phyloP scores from a whole-genome alignment of 768 basidiomycete genomes.

The Russula dissimulans region DNA sequence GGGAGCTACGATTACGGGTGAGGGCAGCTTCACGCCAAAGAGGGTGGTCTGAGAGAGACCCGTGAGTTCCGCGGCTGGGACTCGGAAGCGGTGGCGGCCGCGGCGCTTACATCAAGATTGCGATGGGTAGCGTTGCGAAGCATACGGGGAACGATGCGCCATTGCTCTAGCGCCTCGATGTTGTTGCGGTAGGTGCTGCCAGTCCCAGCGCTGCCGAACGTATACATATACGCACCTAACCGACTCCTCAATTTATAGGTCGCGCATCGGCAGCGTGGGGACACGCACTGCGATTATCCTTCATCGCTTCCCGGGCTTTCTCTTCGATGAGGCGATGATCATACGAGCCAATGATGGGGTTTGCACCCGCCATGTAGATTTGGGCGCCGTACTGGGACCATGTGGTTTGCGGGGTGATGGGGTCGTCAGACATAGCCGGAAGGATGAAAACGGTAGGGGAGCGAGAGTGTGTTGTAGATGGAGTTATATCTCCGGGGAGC shows the following conservation, averaged over 20 bases:
- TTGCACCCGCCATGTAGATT: background rate
- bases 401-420: background rate
- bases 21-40: slow-evolving; percentile 54
- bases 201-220: slow-evolving; percentile 68
- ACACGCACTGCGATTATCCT: slow-evolving; percentile 43
- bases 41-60: slow-evolving; percentile 45
- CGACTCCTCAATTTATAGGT: background rate
- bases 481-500: too few relatives aligned
- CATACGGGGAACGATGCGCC: slow-evolving; percentile 76
- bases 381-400: slow-evolving; percentile 1
- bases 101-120: slow-evolving; percentile 43
- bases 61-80: background rate
- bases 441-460: background rate
- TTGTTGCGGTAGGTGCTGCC: slow-evolving; percentile 61
- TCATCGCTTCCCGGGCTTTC: slow-evolving; percentile 55
- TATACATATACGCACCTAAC: slow-evolving; percentile 62
- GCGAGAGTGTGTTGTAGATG: too few relatives aligned
- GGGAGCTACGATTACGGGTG: slow-evolving; percentile 60
- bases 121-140: slow-evolving; percentile 51
- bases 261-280: too few relatives aligned
- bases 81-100: too few relatives aligned
- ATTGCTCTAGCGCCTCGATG: slow-evolving; percentile 50
- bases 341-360: slow-evolving; percentile 43
- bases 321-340: slow-evolving; percentile 52
- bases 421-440: background rate